A percentile compares a stretch with the other conserved stretches of the same genome.
Conservation (phyloP, 176 grass and related monocot species). For the Panicum miliaceum region DNA sequence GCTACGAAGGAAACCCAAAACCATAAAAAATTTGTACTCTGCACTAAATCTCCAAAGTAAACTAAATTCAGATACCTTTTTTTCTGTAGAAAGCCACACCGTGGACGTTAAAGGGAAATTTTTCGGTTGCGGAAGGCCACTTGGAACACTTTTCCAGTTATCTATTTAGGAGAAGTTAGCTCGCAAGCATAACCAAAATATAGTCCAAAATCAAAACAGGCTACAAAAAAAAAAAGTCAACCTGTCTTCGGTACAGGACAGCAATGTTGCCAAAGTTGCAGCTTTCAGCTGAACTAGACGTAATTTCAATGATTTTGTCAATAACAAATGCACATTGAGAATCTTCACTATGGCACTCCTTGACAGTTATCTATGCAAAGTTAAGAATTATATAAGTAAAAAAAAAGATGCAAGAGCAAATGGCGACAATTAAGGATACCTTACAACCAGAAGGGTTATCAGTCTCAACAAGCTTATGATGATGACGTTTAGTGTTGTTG, state of each 20-base stretch:
- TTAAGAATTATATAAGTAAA: slow-evolving; percentile 44
- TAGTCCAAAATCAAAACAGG: slow-evolving; percentile 16
- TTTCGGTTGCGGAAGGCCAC: slow-evolving; percentile 86
- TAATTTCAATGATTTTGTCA: slow-evolving; percentile 94
- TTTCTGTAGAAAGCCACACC: slow-evolving; percentile 97
- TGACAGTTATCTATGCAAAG: slow-evolving; percentile 75
- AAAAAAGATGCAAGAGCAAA: slow-evolving; percentile 23
- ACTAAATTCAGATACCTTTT: slow-evolving; percentile 66
- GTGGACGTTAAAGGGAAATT: slow-evolving; percentile 96
- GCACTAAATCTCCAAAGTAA: background rate
- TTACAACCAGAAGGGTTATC: slow-evolving; percentile 85
- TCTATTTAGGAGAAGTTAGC: slow-evolving; percentile 52
- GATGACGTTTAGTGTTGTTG: slow-evolving; percentile 72
- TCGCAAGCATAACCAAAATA: slow-evolving; percentile 37
- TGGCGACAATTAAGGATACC: slow-evolving; percentile 46
- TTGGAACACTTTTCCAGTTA: slow-evolving; percentile 98
- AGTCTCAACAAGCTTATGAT: slow-evolving; percentile 74
- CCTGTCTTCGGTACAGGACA: slow-evolving; percentile 90
- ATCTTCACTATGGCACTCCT: slow-evolving; percentile 91
- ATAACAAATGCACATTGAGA: slow-evolving; percentile 95
- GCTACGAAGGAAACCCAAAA: slow-evolving; percentile 11
- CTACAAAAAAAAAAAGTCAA: slow-evolving; percentile 41
- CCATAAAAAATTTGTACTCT: slow-evolving; percentile 31
- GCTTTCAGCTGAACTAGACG: slow-evolving; percentile 55
- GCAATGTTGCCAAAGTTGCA: slow-evolving; percentile 73